These are phyloP conservation scores for Austroboletus festivus DNA, from an alignment of 768 basidiomycete genomes.

Conservation along the genomic window DNA sequence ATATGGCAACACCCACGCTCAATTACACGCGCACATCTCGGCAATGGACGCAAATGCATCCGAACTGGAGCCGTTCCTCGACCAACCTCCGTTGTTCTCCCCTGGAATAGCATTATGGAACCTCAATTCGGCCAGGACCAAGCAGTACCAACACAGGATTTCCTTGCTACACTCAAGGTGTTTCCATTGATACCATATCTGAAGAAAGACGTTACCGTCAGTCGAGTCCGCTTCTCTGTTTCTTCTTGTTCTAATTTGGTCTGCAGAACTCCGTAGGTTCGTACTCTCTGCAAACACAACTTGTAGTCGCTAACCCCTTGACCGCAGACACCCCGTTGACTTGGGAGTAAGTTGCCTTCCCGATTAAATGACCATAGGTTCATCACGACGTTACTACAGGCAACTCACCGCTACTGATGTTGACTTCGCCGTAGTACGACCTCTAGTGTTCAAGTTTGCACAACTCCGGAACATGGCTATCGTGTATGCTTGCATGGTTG, in stretches of 20 bases:
- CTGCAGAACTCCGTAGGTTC: slow-evolving; percentile 28
- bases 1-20: slow-evolving; percentile 11
- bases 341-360: slow-evolving; percentile 63
- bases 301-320: not conserved
- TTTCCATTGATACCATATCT: slow-evolving; percentile 78
- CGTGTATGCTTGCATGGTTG: slow-evolving; percentile 75
- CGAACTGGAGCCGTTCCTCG: not conserved
- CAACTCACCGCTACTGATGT: slow-evolving; percentile 82
- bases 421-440: slow-evolving; percentile 76
- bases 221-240: slow-evolving; percentile 31
- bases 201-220: slow-evolving; percentile 65
- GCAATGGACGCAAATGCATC: not conserved
- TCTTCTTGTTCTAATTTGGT: slow-evolving; percentile 8
- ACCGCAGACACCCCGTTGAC: slow-evolving; percentile 62
- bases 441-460: slow-evolving; percentile 76
- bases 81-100: slow-evolving; percentile 3
- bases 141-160: slow-evolving; percentile 56
- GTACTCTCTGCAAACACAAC: not conserved
- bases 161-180: slow-evolving; percentile 62
- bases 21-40: not conserved
- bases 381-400: slow-evolving; percentile 32
- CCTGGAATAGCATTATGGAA: slow-evolving; percentile 34
- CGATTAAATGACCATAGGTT: not conserved
- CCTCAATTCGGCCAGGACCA: slow-evolving; percentile 16
- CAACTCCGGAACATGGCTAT: slow-evolving; percentile 69